Base-by-base conservation (phyloP, 2,329 filamentous ascomycete genomes). In the Colletotrichum tofieldiae region DNA sequence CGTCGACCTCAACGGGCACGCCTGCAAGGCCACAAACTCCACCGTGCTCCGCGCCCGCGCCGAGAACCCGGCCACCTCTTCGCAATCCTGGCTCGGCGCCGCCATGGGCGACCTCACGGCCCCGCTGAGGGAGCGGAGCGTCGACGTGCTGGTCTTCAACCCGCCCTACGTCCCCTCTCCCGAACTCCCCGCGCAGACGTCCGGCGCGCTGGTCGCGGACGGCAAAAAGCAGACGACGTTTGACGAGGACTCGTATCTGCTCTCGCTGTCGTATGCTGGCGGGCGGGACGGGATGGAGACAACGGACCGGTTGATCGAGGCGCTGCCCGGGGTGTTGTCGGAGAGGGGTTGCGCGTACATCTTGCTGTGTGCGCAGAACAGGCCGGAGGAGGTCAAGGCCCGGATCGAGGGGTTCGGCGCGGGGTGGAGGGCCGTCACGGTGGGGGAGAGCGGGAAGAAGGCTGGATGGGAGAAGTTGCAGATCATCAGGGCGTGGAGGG, bases 381-480 rank as follows among this genome's bases (percentile, higher is more conserved):
- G 90, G 80, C 96, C 96, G 0, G 91, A 92, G 35, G 84, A 90
- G 64, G 93, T 97, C 61, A 94, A 92, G 81, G 80, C 85, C 72
- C 83, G 87, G 60, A 82, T 84, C 51, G 78, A 75, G 45, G 75
- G 75, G 3, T 90, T 93, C 18, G 84, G 84, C 0, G 71, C 77
- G 0, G 80, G 77, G 32, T 98, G 96, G 96, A 86, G 82, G 73
- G 94, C 90, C 12, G 91, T 95, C 80, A 94, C 90, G 23, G 95
- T 97, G 5, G 93, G 93, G 8, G 89, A 87, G 65, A 98, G 94
- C 81, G 96, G 96, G 60, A 94, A 92, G 85, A 91, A 93, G 81
- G 96, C 93, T 39, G 96, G 96, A 0, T 98, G 96, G 95, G 96
- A 99, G 85, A 97, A 93, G 84, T 85, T 99, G 81, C 92, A 95